Base-by-base conservation (phyloP, 2,329 filamentous ascomycete species). In the Tolypocladium endophyticum region DNA sequence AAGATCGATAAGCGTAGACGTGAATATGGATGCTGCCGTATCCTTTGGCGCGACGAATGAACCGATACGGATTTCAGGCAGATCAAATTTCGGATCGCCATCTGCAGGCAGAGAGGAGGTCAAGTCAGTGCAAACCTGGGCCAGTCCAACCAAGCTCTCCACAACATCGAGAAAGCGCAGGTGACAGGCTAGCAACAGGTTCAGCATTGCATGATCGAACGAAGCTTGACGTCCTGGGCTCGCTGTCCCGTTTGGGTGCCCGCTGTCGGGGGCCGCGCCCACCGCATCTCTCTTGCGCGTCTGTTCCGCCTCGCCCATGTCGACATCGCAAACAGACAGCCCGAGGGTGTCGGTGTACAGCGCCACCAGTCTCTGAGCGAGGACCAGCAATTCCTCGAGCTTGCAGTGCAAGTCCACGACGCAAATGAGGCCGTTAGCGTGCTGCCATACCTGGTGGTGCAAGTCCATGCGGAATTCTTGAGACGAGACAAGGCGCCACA, bases 11-110 rank as follows among this genome's bases (percentile, higher is more conserved):
- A 75, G 36, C 62, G 74, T 66, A 2, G 69, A 63, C 3, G 69
- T 63, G 53, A 73, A 65, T 64, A 75, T 69, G 9, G 72, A 66
- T 6, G 70, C 69, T 4, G 73, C 72, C 5, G 71, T 69, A 0
- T 62, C 61, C 14, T 68, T 68, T 3, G 71, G 69, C 7, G 72
- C 70, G 23, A 73, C 64, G 54, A 75, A 75, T 2, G 72, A 71
- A 1, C 77, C 76, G 6, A 78, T 71, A 4, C 72, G 71, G 18
- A 77, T 72, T 55, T 76, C 71, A 0, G 76, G 74, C 4, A 77
- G 68, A 23, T 71, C 68, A 43, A 76, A 68, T 7, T 67, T 66
- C 0, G 71, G 73, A 18, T 72, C 68, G 18, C 66, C 60, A 16
- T 67, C 62, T 6, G 62, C 58, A 0, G 72, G 69, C 0, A 70